These are phyloP conservation scores for Podospora conica DNA, from an alignment of 495 filamentous ascomycete genomes.

Conservation along the genomic window DNA sequence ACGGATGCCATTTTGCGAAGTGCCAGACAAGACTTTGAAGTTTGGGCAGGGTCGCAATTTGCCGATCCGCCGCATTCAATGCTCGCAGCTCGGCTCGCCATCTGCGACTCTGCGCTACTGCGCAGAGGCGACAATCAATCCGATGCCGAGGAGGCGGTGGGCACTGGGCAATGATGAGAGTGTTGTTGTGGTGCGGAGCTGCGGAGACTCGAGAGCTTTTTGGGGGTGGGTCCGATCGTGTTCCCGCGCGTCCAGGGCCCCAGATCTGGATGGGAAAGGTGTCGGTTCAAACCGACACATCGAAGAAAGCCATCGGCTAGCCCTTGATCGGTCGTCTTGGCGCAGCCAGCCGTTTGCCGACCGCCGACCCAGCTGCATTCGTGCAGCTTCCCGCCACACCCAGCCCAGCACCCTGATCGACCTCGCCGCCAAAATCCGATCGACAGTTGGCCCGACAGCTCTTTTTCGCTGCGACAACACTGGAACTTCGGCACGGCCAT, in stretches of 20 bases:
- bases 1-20: neutral
- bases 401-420: neutral
- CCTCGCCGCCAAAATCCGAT: slow-evolving; percentile 3
- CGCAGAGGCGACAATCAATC: neutral
- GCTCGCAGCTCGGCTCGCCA: no score
- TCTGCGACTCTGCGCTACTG: no score
- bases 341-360: neutral
- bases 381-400: neutral
- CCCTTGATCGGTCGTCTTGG: neutral
- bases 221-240: slow-evolving; percentile 6
- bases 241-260: neutral
- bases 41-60: neutral
- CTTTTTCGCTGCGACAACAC: neutral
- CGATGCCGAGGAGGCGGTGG: neutral
- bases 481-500: neutral
- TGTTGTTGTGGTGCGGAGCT: neutral
- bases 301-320: neutral
- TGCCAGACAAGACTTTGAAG: neutral
- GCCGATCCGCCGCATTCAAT: neutral
- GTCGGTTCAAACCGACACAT: neutral
- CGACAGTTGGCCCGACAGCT: neutral
- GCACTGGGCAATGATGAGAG: neutral
- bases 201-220: no score
- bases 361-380: neutral
- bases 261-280: slow-evolving; percentile 11